These are phyloP conservation scores for Fusarium hostae DNA, from an alignment of 2,329 filamentous ascomycete genomes.

Conservation along the genomic window DNA sequence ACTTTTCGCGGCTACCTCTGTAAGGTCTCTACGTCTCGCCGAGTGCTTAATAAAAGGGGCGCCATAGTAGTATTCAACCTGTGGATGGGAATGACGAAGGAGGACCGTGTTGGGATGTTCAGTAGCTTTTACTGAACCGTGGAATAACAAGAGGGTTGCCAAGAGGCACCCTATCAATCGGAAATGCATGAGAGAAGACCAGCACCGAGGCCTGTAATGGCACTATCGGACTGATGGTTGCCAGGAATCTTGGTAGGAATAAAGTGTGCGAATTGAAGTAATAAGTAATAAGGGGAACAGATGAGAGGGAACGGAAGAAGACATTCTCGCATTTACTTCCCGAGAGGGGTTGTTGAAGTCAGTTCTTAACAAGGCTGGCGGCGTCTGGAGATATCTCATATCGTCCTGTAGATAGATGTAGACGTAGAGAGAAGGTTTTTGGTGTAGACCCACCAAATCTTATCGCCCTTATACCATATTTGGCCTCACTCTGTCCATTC, in stretches of 20 bases:
- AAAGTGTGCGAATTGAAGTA: not conserved
- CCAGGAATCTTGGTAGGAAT: not conserved
- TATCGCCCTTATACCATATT: not conserved
- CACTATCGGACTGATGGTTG: not conserved
- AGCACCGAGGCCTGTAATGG: not conserved
- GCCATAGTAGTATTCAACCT: constrained; percentile 18
- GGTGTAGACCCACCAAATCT: not conserved
- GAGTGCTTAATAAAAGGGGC: not conserved
- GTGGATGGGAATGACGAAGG: not conserved
- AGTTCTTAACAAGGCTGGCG: not conserved
- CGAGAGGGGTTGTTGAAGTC: not conserved
- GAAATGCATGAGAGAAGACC: not conserved
- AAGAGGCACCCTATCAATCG: constrained; percentile 1
- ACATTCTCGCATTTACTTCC: too few relatives aligned
- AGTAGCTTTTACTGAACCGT: not conserved
- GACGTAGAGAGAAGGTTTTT: not conserved
- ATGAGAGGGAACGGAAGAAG: not conserved
- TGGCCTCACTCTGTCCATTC: not conserved
- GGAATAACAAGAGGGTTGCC: not conserved
- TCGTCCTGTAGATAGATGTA: not conserved
- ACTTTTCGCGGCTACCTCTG: too few relatives aligned
- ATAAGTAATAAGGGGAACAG: not conserved
- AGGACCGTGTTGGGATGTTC: not conserved
- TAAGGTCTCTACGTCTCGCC: not conserved
- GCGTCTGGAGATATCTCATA: not conserved